Conservation (phyloP, 257 asterid species). For the Phtheirospermum japonicum region DNA sequence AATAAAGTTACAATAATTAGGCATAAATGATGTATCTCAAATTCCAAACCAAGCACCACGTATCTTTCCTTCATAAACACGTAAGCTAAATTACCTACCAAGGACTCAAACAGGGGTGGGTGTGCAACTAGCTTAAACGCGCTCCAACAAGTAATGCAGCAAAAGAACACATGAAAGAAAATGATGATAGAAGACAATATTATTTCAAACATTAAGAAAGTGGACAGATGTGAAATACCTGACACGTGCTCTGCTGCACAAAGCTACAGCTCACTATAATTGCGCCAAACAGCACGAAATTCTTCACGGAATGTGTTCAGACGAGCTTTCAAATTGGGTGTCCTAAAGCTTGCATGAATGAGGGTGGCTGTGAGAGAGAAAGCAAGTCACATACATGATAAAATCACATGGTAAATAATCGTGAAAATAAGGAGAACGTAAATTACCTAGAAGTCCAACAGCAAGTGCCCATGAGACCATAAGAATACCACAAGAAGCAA, state of each 20-base stretch:
- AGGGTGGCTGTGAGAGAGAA: conserved; percentile 56
- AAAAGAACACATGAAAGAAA: not conserved
- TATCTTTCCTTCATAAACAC: not conserved
- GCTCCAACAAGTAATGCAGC: conserved; percentile 21
- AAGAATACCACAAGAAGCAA: conserved; percentile 73
- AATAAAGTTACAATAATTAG: not conserved
- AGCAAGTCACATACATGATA: conserved; percentile 18
- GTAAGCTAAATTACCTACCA: conserved; percentile 10
- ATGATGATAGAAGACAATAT: not conserved
- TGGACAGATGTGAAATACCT: conserved; percentile 27
- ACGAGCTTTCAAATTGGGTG: conserved; percentile 93
- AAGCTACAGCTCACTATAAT: conserved; percentile 78
- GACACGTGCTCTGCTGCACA: conserved; percentile 25
- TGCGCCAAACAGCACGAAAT: conserved; percentile 98
- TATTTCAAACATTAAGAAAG: conserved; percentile 6
- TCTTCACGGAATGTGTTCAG: conserved; percentile 95
- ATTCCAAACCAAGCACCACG: conserved; percentile 8
- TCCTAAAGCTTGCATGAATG: conserved; percentile 88
- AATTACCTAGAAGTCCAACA: conserved; percentile 70
- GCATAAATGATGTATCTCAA: not conserved
- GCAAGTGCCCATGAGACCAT: conserved; percentile 65
- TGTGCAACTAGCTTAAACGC: conserved; percentile 18
- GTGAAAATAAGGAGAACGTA: not conserved
- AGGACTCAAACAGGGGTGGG: conserved; percentile 1
- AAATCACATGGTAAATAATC: conserved; percentile 14